These are phyloP conservation scores for Metschnikowia noctiluminum DNA, from an alignment of 805 yeast species.

Conservation along the genomic window DNA sequence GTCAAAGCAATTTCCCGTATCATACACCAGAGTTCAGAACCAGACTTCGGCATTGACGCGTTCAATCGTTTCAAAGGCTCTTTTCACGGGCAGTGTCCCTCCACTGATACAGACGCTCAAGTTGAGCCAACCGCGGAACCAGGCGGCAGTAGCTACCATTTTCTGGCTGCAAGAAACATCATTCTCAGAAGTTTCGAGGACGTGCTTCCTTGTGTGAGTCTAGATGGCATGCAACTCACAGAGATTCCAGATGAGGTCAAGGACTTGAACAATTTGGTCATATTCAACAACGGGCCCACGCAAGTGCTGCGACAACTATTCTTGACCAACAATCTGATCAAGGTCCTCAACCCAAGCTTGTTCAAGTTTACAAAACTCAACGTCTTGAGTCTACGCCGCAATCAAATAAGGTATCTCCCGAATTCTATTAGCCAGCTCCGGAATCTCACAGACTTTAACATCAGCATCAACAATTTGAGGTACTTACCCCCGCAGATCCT, in stretches of 20 bases:
- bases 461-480: constrained; percentile 49
- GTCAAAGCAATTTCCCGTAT: constrained; percentile 2
- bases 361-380: constrained; percentile 49
- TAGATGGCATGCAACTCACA: constrained; percentile 46
- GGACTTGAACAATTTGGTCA: constrained; percentile 54
- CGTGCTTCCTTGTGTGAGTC: constrained; percentile 38
- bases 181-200: constrained; percentile 49
- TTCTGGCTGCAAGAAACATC: constrained; percentile 35
- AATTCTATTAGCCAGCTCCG: constrained; percentile 18
- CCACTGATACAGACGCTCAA: constrained; percentile 31
- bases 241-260: constrained; percentile 56
- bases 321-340: constrained; percentile 47
- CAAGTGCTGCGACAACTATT: constrained; percentile 43
- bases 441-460: constrained; percentile 48
- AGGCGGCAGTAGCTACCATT: background rate
- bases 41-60: constrained; percentile 51
- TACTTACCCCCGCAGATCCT: constrained; percentile 53
- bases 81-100: constrained; percentile 25
- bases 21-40: constrained; percentile 28
- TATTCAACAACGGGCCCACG: constrained; percentile 29
- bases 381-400: constrained; percentile 51
- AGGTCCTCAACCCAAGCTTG: constrained; percentile 46
- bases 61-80: constrained; percentile 39
- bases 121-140: constrained; percentile 14
- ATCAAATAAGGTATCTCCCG: constrained; percentile 25